Conservation (phyloP, 768 basidiomycete species). For the Lentinula raphanica region DNA sequence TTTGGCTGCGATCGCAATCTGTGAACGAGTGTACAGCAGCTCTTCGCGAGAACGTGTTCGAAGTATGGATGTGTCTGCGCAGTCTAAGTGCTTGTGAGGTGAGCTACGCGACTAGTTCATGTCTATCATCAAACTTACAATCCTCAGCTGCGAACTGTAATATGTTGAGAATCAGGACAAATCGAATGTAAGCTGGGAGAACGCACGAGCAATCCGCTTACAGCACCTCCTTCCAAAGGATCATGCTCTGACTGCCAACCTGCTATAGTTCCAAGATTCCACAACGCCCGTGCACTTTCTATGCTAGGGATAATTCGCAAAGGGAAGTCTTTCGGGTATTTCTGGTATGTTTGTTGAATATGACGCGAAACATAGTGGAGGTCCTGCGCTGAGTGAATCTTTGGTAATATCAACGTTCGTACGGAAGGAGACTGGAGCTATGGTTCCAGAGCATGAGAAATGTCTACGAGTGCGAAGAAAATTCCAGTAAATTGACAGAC, state of each 20-base stretch:
- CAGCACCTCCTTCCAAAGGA: constrained; percentile 40
- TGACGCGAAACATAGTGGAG: constrained; percentile 45
- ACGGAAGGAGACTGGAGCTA: constrained; percentile 46
- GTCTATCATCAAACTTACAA: constrained; percentile 41
- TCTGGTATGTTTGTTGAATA: constrained; percentile 30
- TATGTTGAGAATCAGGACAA: neutral
- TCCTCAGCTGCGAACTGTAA: constrained; percentile 91
- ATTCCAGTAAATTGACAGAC: constrained; percentile 39
- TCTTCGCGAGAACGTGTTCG: constrained; percentile 72
- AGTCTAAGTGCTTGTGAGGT: constrained; percentile 49
- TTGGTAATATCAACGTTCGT: constrained; percentile 75
- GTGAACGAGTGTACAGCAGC: constrained; percentile 77
- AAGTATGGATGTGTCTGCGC: constrained; percentile 81
- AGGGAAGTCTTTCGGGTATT: constrained; percentile 21
- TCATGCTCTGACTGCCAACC: constrained; percentile 55
- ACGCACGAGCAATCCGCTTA: constrained; percentile 66
- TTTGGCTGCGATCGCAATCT: constrained; percentile 76
- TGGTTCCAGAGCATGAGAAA: neutral
- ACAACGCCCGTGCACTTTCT: constrained; percentile 73
- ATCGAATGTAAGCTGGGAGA: constrained; percentile 1
- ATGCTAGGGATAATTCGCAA: constrained; percentile 73
- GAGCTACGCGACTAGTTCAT: neutral
- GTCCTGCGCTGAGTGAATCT: constrained; percentile 68
- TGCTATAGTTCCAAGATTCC: constrained; percentile 67
- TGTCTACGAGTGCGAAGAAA: neutral